phyloP scores from a whole-genome alignment of 2,329 filamentous ascomycete genomes.

The Alternaria ventricosa region DNA sequence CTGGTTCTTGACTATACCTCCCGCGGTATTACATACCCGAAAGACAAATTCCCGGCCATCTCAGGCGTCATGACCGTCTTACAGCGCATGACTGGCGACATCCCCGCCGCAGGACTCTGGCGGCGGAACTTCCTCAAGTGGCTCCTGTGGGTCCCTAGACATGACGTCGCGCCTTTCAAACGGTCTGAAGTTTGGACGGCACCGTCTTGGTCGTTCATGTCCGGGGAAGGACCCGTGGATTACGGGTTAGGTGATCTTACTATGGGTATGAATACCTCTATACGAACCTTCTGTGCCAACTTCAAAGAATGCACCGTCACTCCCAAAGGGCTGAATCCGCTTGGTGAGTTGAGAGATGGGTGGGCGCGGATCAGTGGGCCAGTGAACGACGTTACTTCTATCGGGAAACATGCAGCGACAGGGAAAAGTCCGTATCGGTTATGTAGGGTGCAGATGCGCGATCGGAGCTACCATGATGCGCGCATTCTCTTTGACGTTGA shows the following conservation, averaged over 20 bases:
- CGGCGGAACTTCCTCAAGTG: conserved; percentile 4
- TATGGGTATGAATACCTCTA: background rate
- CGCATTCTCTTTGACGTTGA: conserved; percentile 9
- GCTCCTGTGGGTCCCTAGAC: conserved; percentile 9
- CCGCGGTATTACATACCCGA: conserved; percentile 9
- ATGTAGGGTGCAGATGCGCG: background rate
- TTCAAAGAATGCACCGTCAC: conserved; percentile 2
- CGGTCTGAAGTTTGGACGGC: background rate
- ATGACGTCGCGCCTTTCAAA: background rate
- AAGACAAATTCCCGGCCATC: conserved; percentile 16
- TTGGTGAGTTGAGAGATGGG: conserved; percentile 14
- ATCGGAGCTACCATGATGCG: background rate
- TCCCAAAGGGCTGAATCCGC: conserved; percentile 8
- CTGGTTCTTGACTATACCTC: conserved; percentile 13
- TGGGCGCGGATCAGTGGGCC: conserved; percentile 6
- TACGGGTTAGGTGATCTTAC: background rate
- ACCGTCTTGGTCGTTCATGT: conserved; percentile 16
- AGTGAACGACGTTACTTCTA: background rate
- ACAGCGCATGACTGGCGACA: conserved; percentile 9
- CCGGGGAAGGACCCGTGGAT: background rate
- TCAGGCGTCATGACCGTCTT: conserved; percentile 6
- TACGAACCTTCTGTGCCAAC: background rate
- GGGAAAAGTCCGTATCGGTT: background rate
- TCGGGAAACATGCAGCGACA: background rate
- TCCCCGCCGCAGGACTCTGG: conserved; percentile 13